These are phyloP conservation scores for Phytophthora citrophthora DNA, from an alignment of 352 stramenopile species.

Conservation along the genomic window DNA sequence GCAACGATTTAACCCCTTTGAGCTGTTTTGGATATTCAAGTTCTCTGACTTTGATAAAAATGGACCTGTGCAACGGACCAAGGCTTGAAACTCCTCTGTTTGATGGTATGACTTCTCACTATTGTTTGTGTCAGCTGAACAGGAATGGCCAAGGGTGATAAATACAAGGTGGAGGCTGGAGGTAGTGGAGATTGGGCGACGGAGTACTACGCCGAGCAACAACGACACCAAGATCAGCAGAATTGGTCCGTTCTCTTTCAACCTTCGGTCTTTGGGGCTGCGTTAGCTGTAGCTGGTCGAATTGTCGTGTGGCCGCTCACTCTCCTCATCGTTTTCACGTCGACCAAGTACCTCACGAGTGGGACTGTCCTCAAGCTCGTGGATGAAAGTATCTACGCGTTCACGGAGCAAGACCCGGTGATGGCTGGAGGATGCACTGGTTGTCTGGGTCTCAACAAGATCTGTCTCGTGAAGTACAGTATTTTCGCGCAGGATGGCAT, in stretches of 20 bases:
- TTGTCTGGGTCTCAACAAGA: constrained; percentile 23
- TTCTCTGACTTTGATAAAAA: too few relatives aligned
- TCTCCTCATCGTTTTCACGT: constrained; percentile 18
- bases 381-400: constrained; percentile 36
- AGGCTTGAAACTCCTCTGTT: background rate
- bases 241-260: constrained; percentile 25
- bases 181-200: constrained; percentile 12
- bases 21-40: too few relatives aligned
- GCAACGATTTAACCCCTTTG: constrained; percentile 2
- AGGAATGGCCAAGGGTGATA: constrained; percentile 15
- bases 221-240: constrained; percentile 4
- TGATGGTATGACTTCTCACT: too few relatives aligned
- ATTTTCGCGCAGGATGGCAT: constrained; percentile 30
- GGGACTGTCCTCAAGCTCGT: constrained; percentile 26
- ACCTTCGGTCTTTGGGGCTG: constrained; percentile 24
- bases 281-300: constrained; percentile 24
- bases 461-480: constrained; percentile 33
- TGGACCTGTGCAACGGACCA: background rate
- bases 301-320: constrained; percentile 32
- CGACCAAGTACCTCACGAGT: constrained; percentile 21
- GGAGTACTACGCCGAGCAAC: constrained; percentile 27
- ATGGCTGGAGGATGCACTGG: constrained; percentile 31
- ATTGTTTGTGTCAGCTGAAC: background rate
- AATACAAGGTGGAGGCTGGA: constrained; percentile 24
- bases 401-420: constrained; percentile 27